Percentiles rank a stretch among this genome's conserved stretches.
Conservation (phyloP, 2,329 filamentous ascomycete species). For the Talaromyces sp. region DNA sequence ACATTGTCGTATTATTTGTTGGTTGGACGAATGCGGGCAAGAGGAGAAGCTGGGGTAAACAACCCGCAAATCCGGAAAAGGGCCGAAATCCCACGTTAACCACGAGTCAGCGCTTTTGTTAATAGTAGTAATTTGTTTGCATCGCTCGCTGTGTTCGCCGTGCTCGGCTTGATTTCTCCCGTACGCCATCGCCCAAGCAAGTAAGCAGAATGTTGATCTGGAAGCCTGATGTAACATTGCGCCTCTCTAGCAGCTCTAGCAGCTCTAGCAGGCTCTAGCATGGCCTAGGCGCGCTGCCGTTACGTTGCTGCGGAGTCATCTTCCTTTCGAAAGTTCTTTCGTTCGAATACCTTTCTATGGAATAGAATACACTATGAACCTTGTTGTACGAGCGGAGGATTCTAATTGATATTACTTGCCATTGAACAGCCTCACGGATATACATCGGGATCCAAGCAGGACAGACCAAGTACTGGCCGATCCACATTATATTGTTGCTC, state of each 20-base stretch:
- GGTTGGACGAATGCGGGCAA: background rate
- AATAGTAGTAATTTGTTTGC: background rate
- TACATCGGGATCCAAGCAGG: background rate
- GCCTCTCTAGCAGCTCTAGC: background rate
- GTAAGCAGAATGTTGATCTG: background rate
- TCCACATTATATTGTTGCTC: background rate
- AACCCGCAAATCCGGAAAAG: background rate
- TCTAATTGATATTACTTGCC: background rate
- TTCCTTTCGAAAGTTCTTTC: background rate
- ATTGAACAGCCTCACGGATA: background rate
- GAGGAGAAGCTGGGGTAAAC: background rate
- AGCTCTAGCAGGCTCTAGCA: background rate
- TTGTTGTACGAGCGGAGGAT: background rate
- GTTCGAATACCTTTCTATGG: background rate
- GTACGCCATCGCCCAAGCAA: background rate
- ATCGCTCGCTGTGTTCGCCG: background rate
- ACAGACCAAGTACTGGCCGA: background rate
- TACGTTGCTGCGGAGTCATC: background rate
- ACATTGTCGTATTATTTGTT: background rate
- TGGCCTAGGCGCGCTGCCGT: background rate
- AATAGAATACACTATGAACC: background rate
- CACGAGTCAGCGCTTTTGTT: background rate
- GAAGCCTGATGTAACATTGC: constrained; percentile 4
- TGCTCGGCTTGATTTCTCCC: background rate
- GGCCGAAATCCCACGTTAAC: background rate